These are phyloP conservation scores for Aotearoamyces nothofagi DNA, from an alignment of 2,329 filamentous ascomycete species.

Conservation along the genomic window DNA sequence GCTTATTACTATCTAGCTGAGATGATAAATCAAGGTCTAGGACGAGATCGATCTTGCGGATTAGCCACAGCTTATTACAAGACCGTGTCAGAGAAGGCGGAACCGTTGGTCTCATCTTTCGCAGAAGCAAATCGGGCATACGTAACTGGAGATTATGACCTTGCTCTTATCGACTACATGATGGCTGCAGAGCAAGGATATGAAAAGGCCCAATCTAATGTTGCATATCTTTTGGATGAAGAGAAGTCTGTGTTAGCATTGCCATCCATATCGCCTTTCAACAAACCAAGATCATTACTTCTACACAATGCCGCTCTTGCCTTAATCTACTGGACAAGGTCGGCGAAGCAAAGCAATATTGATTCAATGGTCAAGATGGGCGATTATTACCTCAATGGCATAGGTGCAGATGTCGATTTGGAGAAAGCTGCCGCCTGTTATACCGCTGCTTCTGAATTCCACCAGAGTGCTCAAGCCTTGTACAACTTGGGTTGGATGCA, in stretches of 20 bases:
- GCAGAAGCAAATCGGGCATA: conserved; percentile 52
- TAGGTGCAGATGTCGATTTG: conserved; percentile 55
- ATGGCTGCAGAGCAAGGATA: conserved; percentile 65
- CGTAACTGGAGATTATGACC: conserved; percentile 45
- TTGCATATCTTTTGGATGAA: conserved; percentile 56
- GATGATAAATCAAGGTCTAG: conserved; percentile 48
- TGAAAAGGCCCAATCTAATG: conserved; percentile 55
- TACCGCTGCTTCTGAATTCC: conserved; percentile 76
- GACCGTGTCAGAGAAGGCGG: conserved; percentile 40
- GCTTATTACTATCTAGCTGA: conserved; percentile 62
- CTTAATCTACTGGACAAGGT: conserved; percentile 88
- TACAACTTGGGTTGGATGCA: conserved; percentile 99
- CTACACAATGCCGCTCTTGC: conserved; percentile 37
- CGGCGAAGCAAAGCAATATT: conserved; percentile 81
- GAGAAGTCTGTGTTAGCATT: conserved; percentile 37
- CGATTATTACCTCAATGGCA: conserved; percentile 82
- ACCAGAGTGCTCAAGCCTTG: conserved; percentile 84
- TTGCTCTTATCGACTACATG: conserved; percentile 50
- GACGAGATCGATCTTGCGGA: conserved; percentile 48
- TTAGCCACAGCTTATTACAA: conserved; percentile 56
- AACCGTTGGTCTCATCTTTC: conserved; percentile 43
- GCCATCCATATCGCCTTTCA: conserved; percentile 18
- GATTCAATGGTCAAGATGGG: conserved; percentile 97
- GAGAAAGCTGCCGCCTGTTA: conserved; percentile 92
- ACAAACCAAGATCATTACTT: conserved; percentile 23